Evolutionary conservation across 805 yeast species (phyloP), one percentile per base, ranked within the genome.

Genomic region (Myxozyma neotropica): DNA sequence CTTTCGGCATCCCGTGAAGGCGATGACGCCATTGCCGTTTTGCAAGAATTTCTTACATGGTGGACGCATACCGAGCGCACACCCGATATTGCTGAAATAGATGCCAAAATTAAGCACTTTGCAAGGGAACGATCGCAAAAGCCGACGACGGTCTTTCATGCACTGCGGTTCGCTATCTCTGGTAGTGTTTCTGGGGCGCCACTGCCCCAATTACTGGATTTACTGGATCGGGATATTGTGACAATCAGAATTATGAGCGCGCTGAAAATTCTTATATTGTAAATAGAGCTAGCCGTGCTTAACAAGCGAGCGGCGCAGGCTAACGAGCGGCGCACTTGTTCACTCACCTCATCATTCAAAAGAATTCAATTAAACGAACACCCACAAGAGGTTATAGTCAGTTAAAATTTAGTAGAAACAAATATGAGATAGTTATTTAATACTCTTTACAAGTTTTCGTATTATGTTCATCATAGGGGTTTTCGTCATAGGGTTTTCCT

Each of bases 181-280:
- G 67, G 63, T 1, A 23, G 52, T 21, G 40, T 57, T 6, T 59
- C 67, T 13, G 65, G 67, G 8, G 64, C 67, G 8, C 64, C 66
- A 23, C 39, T 64, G 12, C 40, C 63, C 2, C 51, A 51, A 27
- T 33, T 63, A 13, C 40, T 64, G 39, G 33, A 42, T 12, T 23
- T 64, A 15, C 44, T 64, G 42, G 64, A 59, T 36, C n/a, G 42
- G 10, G 58, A 55, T 35, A 35, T 31, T 27, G 65, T 60, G 2
- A 53, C 35, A 3, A 27, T 33, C 4, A 48, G 65, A 35, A 6
- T 47, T 15, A 13, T 40, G 17, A 36, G 21, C 5, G 63, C 56
- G 17, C n/a, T 62, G 38, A 26, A 44, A 15, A 55, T 54, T 39
- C n/a, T 57, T 35, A 26, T 13, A 8, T 23, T 49, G 62, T 55